Conservation (phyloP, 345 rosid genomes). For the Isatis tinctoria region DNA sequence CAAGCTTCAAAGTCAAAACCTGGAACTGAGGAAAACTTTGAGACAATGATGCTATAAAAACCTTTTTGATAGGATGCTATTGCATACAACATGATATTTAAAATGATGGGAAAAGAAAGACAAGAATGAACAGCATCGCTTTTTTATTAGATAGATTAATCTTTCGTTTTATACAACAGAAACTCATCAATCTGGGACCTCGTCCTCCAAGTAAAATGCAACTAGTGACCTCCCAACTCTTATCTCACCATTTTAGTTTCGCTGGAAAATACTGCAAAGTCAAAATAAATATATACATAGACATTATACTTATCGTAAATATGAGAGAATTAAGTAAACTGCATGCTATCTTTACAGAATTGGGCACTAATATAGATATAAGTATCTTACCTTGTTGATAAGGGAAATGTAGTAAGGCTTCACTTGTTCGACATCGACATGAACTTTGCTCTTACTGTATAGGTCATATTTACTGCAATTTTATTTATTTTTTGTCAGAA, state of each 20-base stretch:
- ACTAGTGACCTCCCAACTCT: background rate
- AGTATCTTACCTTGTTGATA: conserved; percentile 34
- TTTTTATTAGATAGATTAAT: background rate
- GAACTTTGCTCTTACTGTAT: conserved; percentile 81
- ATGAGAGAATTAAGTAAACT: background rate
- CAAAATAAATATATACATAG: background rate
- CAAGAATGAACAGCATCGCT: background rate
- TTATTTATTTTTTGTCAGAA: background rate
- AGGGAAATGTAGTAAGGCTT: conserved; percentile 82
- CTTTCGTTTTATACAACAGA: background rate
- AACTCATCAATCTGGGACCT: background rate
- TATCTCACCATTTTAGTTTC: conserved; percentile 31
- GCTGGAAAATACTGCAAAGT: conserved; percentile 33
- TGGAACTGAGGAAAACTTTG: too few species aligned
- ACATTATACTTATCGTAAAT: background rate
- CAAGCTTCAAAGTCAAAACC: too few species aligned
- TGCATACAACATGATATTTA: background rate
- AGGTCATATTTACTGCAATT: conserved; percentile 75
- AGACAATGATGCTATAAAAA: too few species aligned
- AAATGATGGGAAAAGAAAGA: background rate
- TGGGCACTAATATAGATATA: background rate
- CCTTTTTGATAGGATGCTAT: background rate
- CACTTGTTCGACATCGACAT: conserved; percentile 56
- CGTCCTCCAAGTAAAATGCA: conserved; percentile 2
- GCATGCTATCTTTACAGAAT: background rate